A percentile compares a stretch with the other conserved stretches of the same genome.
phyloP scores from a whole-genome alignment of 345 rosid genomes.

The Passiflora organensis region DNA sequence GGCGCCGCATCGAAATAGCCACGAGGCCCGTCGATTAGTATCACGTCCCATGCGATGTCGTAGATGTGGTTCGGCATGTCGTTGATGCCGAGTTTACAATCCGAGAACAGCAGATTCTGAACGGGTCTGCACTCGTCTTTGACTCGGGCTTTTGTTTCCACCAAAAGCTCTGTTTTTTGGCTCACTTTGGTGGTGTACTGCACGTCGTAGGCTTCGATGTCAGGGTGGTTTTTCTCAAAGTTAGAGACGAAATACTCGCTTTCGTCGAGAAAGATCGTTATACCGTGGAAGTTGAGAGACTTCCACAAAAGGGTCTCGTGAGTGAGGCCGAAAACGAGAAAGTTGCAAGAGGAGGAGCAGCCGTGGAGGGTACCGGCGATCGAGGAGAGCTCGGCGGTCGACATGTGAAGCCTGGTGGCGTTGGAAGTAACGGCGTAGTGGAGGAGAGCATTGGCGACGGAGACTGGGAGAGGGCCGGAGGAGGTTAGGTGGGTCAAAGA shows the following conservation, averaged over 20 bases:
- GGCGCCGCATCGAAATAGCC: conserved; percentile 56
- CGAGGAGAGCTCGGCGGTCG: conserved; percentile 57
- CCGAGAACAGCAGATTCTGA: too few relatives aligned
- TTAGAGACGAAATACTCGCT: conserved; percentile 51
- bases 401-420: conserved; percentile 50
- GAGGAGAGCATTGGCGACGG: conserved; percentile 59
- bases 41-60: conserved; percentile 72
- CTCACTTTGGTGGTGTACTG: conserved; percentile 64
- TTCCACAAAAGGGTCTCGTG: conserved; percentile 87
- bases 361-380: conserved; percentile 40
- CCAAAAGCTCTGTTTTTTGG: conserved; percentile 39
- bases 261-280: conserved; percentile 73
- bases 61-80: conserved; percentile 82
- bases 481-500: conserved; percentile 23
- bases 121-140: conserved; percentile 64
- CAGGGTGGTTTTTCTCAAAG: conserved; percentile 57
- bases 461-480: conserved; percentile 33
- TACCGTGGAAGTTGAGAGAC: conserved; percentile 63
- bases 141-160: conserved; percentile 30
- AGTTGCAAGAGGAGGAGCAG: conserved; percentile 44
- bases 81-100: conserved; percentile 67
- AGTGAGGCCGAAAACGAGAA: conserved; percentile 72
- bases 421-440: conserved; percentile 52
- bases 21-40: conserved; percentile 73
- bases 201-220: conserved; percentile 73